A percentile compares a stretch with the other conserved stretches of the same genome.
Evolutionary conservation across 1,139 yeast genomes (phyloP).

Genomic region (Lodderomyces jiufengensis): DNA sequence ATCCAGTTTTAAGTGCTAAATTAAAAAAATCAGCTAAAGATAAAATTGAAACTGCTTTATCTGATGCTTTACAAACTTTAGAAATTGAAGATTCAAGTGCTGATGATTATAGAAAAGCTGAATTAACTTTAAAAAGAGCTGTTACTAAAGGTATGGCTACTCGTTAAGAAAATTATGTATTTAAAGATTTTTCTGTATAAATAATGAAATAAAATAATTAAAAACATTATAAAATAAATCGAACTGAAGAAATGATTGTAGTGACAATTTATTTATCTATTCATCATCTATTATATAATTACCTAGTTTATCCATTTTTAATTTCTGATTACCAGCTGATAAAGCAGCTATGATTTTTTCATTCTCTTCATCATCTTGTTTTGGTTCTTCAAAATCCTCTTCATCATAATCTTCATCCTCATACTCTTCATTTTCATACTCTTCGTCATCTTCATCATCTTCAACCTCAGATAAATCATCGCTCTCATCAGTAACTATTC

Average conservation of each 20-base stretch:
- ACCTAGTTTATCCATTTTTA: conserved; percentile 79
- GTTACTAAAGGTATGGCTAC: conserved; percentile 99
- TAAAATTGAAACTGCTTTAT: conserved; percentile 96
- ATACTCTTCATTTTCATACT: conserved; percentile 29
- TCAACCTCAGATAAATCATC: conserved; percentile 30
- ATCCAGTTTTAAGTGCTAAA: conserved; percentile 97
- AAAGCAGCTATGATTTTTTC: conserved; percentile 71
- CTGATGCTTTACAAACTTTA: conserved; percentile 97
- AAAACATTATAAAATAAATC: neutral
- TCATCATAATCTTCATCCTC: conserved; percentile 27
- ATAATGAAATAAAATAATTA: conserved; percentile 1
- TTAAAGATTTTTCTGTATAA: too few relatives aligned
- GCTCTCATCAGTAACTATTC: conserved; percentile 35
- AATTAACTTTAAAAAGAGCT: conserved; percentile 97
- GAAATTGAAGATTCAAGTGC: conserved; percentile 95
- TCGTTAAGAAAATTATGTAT: conserved; percentile 65
- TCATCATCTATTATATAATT: conserved; percentile 69
- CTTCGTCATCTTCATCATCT: conserved; percentile 26
- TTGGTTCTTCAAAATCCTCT: conserved; percentile 28
- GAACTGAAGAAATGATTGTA: too few relatives aligned
- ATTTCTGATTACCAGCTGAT: conserved; percentile 52
- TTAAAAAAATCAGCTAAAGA: conserved; percentile 97
- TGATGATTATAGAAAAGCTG: conserved; percentile 99
- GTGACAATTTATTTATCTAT: too few relatives aligned
- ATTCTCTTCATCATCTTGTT: conserved; percentile 51